These are phyloP conservation scores for Erigeron philadelphicus DNA, from an alignment of 140 eudicot genomes.

Conservation along the genomic window DNA sequence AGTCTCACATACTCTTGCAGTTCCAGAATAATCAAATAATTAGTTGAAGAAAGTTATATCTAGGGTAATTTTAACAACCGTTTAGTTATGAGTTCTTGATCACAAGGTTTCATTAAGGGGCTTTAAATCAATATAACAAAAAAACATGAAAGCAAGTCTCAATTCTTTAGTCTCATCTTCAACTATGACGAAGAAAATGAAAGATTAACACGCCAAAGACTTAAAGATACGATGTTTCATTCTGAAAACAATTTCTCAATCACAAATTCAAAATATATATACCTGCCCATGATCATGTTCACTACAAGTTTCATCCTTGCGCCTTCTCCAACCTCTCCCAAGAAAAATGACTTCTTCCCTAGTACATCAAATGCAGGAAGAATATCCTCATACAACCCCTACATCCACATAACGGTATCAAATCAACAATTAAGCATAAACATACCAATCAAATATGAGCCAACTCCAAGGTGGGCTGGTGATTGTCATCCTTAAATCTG, in stretches of 20 bases:
- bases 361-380: constrained; percentile 81
- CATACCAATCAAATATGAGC: no score
- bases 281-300: constrained; percentile 99
- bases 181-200: not conserved
- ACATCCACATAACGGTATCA: constrained; percentile 13
- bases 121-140: not conserved
- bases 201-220: not conserved
- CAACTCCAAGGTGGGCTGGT: no score
- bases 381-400: constrained; percentile 68
- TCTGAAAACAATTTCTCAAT: not conserved
- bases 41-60: not conserved
- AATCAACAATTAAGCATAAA: not conserved
- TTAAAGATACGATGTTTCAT: not conserved
- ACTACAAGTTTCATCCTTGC: constrained; percentile 98
- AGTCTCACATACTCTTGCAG: not conserved
- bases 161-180: constrained; percentile 2
- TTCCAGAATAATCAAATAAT: constrained; percentile 1
- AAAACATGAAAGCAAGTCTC: not conserved
- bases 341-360: constrained; percentile 93
- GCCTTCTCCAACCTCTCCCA: constrained; percentile 89
- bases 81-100: not conserved
- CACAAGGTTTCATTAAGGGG: not conserved
- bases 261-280: constrained; percentile 7
- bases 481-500: no score
- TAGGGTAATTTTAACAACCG: not conserved